Percentiles rank a stretch among this genome's conserved stretches.
Conservation (phyloP, 768 basidiomycete genomes). For the Tricholomella constricta region DNA sequence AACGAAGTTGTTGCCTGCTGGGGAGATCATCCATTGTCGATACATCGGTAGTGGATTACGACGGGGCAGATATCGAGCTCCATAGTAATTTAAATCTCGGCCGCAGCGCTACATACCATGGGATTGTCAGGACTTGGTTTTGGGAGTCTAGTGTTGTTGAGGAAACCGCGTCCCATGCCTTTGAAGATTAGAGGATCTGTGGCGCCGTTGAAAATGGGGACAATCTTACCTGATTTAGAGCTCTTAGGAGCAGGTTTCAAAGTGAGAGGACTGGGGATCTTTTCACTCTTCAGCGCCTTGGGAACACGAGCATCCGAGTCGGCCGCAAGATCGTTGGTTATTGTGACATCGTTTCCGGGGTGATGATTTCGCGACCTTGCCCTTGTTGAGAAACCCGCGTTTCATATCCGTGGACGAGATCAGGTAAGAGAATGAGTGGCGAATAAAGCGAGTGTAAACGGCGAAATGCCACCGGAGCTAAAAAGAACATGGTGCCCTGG, state of each 20-base stretch:
- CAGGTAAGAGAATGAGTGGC: not conserved
- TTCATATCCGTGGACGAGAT: conserved; percentile 1
- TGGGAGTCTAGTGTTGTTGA: not conserved
- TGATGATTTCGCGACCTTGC: not conserved
- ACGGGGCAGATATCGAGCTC: not conserved
- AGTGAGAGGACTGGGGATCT: too few relatives aligned
- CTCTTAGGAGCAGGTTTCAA: too few relatives aligned
- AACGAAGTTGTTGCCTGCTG: too few relatives aligned
- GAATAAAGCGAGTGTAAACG: not conserved
- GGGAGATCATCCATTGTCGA: too few relatives aligned
- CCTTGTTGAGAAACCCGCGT: conserved; percentile 4
- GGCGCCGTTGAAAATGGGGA: too few relatives aligned
- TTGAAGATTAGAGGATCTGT: not conserved
- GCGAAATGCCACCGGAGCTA: not conserved
- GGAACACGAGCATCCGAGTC: too few relatives aligned
- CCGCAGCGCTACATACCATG: not conserved
- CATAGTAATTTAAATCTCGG: not conserved
- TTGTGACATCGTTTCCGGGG: not conserved
- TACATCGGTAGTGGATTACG: too few relatives aligned
- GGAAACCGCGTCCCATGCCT: conserved; percentile 7
- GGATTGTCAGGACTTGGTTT: not conserved
- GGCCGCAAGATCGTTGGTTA: too few relatives aligned
- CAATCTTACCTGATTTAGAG: too few relatives aligned
- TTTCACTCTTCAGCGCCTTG: too few relatives aligned
- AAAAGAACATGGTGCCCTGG: not conserved